Evolutionary conservation across 2,329 filamentous ascomycete species (phyloP).

Genomic region (Aspergillus pseudonomiae): DNA sequence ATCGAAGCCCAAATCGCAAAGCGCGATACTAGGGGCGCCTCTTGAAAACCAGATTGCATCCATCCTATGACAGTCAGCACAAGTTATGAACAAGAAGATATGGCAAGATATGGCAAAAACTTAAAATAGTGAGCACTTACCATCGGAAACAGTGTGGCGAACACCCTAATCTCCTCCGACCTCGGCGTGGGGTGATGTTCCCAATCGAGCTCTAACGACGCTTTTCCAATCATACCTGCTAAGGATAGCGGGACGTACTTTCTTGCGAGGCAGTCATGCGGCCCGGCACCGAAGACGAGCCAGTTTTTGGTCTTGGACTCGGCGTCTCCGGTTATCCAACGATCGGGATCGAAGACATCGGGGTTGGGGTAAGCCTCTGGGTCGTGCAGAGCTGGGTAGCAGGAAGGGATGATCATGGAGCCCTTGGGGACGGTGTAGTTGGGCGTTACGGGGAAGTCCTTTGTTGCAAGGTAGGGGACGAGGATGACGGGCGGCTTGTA

Average conservation of each 20-base stretch:
- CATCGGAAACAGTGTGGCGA: slow-evolving; percentile 55
- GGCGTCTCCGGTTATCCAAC: slow-evolving; percentile 57
- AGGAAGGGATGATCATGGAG: slow-evolving; percentile 55
- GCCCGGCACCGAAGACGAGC: slow-evolving; percentile 56
- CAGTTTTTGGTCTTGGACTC: slow-evolving; percentile 57
- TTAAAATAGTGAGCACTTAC: slow-evolving; percentile 34
- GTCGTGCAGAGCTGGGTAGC: slow-evolving; percentile 56
- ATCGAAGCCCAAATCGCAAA: not conserved
- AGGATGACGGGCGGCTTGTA: slow-evolving; percentile 58
- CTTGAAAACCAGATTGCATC: slow-evolving; percentile 14
- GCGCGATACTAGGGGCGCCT: slow-evolving; percentile 25
- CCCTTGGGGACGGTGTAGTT: slow-evolving; percentile 55
- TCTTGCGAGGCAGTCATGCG: slow-evolving; percentile 55
- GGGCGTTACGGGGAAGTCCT: slow-evolving; percentile 51
- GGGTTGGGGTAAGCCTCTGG: slow-evolving; percentile 52
- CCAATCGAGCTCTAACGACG: slow-evolving; percentile 55
- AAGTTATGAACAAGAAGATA: not conserved
- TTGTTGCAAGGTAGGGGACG: slow-evolving; percentile 55
- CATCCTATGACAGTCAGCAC: slow-evolving; percentile 6
- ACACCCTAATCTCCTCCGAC: slow-evolving; percentile 56
- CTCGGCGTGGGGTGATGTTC: slow-evolving; percentile 51
- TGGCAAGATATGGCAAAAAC: not conserved
- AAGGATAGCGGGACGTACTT: slow-evolving; percentile 56
- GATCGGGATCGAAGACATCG: slow-evolving; percentile 53
- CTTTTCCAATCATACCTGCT: slow-evolving; percentile 58